phyloP scores from a whole-genome alignment of 1,284 basidiomycete genomes.

The Ceratobasidium sp. region DNA sequence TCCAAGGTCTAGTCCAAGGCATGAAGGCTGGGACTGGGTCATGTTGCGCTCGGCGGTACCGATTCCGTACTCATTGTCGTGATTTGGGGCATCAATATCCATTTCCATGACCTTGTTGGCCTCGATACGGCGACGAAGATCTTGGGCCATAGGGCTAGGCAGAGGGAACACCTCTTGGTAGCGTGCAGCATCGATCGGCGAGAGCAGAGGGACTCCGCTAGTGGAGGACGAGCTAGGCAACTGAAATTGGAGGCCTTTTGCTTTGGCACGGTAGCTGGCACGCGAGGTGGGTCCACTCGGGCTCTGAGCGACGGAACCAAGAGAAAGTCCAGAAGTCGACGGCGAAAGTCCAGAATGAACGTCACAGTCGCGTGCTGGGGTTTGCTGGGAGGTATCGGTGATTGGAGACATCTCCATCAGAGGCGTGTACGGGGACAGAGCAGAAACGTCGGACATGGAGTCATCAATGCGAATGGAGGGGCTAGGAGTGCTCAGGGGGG shows the following conservation, averaged over 20 bases:
- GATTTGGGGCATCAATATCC: background rate
- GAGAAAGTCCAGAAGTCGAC: background rate
- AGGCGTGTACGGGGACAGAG: slow-evolving; percentile 8
- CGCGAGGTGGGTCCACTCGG: background rate
- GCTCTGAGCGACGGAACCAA: background rate
- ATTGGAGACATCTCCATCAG: background rate
- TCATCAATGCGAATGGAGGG: slow-evolving; percentile 16
- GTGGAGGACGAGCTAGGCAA: background rate
- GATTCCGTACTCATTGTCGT: background rate
- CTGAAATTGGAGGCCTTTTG: slow-evolving; percentile 18
- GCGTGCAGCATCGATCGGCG: background rate
- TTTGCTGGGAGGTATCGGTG: background rate
- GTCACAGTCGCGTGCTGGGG: background rate
- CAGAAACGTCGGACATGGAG: slow-evolving; percentile 16
- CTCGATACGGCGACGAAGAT: slow-evolving; percentile 28
- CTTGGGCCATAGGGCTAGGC: slow-evolving; percentile 25
- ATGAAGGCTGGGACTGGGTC: slow-evolving; percentile 6
- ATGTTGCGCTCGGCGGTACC: background rate
- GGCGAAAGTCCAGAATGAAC: background rate
- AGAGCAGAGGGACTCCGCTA: background rate
- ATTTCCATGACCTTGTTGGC: background rate
- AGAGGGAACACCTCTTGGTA: slow-evolving; percentile 16
- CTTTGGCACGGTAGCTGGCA: slow-evolving; percentile 5
- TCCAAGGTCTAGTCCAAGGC: slow-evolving; percentile 24
- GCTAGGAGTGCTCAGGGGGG: background rate